Base-by-base conservation (phyloP, 768 basidiomycete genomes). In the Cubamyces lactineus region DNA sequence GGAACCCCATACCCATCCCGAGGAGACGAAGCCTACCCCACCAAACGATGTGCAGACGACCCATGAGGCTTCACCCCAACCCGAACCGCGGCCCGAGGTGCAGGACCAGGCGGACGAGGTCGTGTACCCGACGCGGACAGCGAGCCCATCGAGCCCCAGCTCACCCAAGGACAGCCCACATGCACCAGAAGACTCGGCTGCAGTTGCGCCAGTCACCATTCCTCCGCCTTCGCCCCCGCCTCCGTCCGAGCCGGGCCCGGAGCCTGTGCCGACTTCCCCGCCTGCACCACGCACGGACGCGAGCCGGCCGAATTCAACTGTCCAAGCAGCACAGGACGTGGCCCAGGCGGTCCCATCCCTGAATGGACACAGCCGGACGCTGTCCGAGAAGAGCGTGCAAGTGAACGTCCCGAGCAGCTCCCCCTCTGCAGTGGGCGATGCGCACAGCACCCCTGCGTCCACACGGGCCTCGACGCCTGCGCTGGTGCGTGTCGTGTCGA, bases 381-480 rank as follows among this genome's bases (percentile, higher is more conserved):
- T 59, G 16, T 62, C 57, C 2, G 60, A 66, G 41, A 62, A 57
- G 59, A 52, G 53, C 23, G 54, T 64, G 24, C 67, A 66, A 59
- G 63, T 55, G 16, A 51, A 40, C 41, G 46, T 30, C 45, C 24
- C 24, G 24, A 8, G 19, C 45, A 23, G 16, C 23, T 13, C 24
- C 24, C 48, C 5, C 45, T 13, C 19, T 46, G 19, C 45, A 4
- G 12, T 8, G 23, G 12, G 45, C 45, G 45, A 46, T 23, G 45
- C 19, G 21, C 41, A 40, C 60, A 38, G 24, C 24, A 61, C 61
- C 4, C 63, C 65, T 8, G 54, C 53, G 9, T 63, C 65, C 5
- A 52, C 65, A 6, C 49, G 57, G 12, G 56, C 60, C 21, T 66
- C 69, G 34, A 66, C 67, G 30, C 60, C 67, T 17, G 64, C 59